These are phyloP conservation scores for Eucalyptus shirleyi DNA, from an alignment of 345 rosid species.

Conservation along the genomic window DNA sequence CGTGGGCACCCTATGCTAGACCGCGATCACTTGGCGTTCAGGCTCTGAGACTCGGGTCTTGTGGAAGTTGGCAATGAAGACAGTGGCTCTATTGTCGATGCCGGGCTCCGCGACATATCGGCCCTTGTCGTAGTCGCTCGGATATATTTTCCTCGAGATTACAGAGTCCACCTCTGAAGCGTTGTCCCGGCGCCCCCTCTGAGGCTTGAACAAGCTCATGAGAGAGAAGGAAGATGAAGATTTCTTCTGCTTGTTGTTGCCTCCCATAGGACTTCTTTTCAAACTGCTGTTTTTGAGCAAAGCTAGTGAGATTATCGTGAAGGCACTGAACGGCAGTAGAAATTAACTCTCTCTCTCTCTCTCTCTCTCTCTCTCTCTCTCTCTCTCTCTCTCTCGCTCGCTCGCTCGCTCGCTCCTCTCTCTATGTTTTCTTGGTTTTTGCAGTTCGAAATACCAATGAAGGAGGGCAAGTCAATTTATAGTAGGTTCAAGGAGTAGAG, in stretches of 20 bases:
- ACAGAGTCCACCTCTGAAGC: not conserved
- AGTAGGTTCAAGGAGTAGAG: not conserved
- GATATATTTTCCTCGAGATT: not conserved
- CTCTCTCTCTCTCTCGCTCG: not conserved
- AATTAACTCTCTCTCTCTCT: not conserved
- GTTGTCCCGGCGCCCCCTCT: not conserved
- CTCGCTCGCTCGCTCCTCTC: not conserved
- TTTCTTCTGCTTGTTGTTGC: conserved; percentile 14
- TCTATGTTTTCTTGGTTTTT: not conserved
- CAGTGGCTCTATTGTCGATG: conserved; percentile 22
- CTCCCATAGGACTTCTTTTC: conserved; percentile 15
- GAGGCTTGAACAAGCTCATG: conserved; percentile 19
- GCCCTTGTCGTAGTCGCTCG: conserved; percentile 26
- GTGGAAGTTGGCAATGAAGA: conserved; percentile 44
- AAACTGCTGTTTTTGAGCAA: not conserved
- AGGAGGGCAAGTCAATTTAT: not conserved
- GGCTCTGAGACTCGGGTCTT: conserved; percentile 9
- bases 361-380: not conserved
- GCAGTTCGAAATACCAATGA: not conserved
- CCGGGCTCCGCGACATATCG: conserved; percentile 27
- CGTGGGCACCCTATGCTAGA: not conserved
- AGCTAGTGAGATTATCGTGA: not conserved
- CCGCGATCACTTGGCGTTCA: not conserved
- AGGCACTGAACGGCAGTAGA: not conserved
- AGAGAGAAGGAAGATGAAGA: conserved; percentile 6